Conservation (phyloP, 352 stramenopile genomes). For the Globisporangium nodosum region DNA sequence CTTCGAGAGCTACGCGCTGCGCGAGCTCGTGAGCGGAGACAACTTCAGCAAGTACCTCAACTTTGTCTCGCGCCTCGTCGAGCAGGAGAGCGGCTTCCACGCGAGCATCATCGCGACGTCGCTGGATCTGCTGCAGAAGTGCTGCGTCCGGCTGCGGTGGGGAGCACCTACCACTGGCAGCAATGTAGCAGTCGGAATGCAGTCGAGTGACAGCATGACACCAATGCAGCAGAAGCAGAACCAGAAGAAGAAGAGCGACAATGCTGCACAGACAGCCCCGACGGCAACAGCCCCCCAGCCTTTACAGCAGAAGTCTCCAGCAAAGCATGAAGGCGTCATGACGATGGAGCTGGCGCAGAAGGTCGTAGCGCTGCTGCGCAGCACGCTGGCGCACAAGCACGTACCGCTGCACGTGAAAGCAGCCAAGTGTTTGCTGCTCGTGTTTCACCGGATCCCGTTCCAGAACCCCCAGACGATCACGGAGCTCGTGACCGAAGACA, state of each 20-base stretch:
- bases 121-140: conserved; percentile 66
- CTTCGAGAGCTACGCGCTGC: conserved; percentile 45
- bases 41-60: conserved; percentile 49
- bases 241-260: conserved; percentile 7
- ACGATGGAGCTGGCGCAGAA: conserved; percentile 35
- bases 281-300: conserved; percentile 6
- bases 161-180: neutral
- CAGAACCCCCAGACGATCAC: conserved; percentile 23
- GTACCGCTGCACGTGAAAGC: conserved; percentile 53
- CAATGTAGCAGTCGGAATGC: neutral
- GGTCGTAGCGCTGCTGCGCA: conserved; percentile 38
- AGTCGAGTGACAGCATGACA: neutral
- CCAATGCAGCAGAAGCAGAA: neutral
- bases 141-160: conserved; percentile 69
- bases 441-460: conserved; percentile 44
- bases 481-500: conserved; percentile 39
- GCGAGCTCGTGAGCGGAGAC: conserved; percentile 32
- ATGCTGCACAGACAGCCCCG: conserved; percentile 1
- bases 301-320: conserved; percentile 7
- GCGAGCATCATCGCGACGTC: conserved; percentile 56
- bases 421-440: conserved; percentile 59
- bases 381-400: conserved; percentile 52
- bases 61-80: conserved; percentile 40
- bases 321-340: conserved; percentile 20
- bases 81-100: conserved; percentile 35